Evolutionary conservation across 345 rosid genomes (phyloP).

Genomic region (Sisymbrium irio): DNA sequence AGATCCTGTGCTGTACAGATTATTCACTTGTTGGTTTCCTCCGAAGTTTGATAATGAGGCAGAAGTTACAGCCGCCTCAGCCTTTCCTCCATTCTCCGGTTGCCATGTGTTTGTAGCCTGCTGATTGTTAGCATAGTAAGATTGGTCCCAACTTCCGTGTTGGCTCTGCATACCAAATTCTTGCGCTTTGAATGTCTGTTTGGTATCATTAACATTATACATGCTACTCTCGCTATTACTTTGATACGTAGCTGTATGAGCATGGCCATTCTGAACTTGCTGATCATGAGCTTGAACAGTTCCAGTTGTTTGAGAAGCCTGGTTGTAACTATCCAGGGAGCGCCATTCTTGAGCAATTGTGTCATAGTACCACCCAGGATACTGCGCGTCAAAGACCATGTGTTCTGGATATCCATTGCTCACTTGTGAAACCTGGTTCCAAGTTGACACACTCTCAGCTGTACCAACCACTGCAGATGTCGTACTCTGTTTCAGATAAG

Average conservation of each 20-base stretch:
- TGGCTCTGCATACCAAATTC: conserved; percentile 44
- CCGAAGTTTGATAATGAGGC: conserved; percentile 35
- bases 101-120: conserved; percentile 47
- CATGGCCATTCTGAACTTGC: conserved; percentile 58
- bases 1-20: conserved; percentile 41
- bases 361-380: conserved; percentile 95
- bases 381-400: conserved; percentile 84
- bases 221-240: conserved; percentile 35
- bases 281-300: conserved; percentile 45
- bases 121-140: conserved; percentile 46
- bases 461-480: conserved; percentile 52
- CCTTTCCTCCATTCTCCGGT: conserved; percentile 41
- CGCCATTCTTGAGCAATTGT: conserved; percentile 69
- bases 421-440: conserved; percentile 66
- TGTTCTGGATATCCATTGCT: conserved; percentile 83
- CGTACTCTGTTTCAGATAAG: conserved; percentile 59
- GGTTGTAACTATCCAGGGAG: conserved; percentile 62
- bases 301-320: conserved; percentile 45
- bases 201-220: conserved; percentile 42
- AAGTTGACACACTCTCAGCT: conserved; percentile 53
- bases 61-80: conserved; percentile 24
- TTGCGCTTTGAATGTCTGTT: conserved; percentile 43
- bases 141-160: conserved; percentile 48
- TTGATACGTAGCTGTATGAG: conserved; percentile 33
- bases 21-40: conserved; percentile 50